Conservation (phyloP, 2,329 filamentous ascomycete species). For the Xylariaceae sp. region DNA sequence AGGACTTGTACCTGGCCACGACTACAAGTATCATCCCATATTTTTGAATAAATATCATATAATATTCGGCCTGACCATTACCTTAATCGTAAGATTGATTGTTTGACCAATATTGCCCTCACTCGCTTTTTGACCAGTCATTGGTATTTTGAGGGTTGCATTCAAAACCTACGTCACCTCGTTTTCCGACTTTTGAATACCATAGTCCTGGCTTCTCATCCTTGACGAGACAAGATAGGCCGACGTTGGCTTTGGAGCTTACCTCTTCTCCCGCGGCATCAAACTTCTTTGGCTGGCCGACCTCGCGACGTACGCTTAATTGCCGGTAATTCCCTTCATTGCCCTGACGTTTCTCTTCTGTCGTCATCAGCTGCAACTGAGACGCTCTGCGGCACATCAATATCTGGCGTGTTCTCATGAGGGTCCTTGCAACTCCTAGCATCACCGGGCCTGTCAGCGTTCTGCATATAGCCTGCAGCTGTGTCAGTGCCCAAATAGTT, state of each 20-base stretch:
- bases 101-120: neutral
- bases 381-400: constrained; percentile 2
- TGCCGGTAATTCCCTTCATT: neutral
- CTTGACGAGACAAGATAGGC: constrained; percentile 3
- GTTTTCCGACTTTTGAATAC: neutral
- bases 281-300: neutral
- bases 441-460: constrained; percentile 3
- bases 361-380: neutral
- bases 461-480: constrained; percentile 20
- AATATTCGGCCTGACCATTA: neutral
- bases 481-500: constrained; percentile 11
- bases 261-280: neutral
- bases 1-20: constrained; percentile 4
- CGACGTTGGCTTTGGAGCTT: neutral
- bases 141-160: neutral
- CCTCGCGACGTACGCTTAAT: neutral
- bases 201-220: neutral
- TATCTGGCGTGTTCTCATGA: constrained; percentile 7
- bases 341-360: neutral
- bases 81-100: neutral
- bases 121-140: neutral
- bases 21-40: constrained; percentile 6
- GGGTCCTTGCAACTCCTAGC: constrained; percentile 5
- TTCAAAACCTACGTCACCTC: neutral
- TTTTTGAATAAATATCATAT: neutral